phyloP scores from a whole-genome alignment of 2,329 filamentous ascomycete genomes.

The Alternaria metachromatica region DNA sequence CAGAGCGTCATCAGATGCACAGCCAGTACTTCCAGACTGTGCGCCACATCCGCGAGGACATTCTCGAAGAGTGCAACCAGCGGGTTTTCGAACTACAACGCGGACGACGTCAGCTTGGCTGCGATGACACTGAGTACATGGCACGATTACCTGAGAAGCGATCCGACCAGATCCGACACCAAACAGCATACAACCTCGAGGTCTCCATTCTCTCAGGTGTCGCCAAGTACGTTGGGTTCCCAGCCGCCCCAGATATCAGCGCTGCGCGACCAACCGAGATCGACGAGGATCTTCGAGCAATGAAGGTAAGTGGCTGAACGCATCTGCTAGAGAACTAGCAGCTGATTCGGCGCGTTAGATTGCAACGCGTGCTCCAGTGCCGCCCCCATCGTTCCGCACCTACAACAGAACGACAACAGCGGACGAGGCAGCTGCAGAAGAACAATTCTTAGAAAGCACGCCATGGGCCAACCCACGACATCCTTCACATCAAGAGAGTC shows the following conservation, averaged over 20 bases:
- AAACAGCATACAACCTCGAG: conserved; percentile 92
- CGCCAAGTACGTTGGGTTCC: conserved; percentile 95
- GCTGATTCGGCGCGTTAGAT: conserved; percentile 42
- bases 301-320: conserved; percentile 71
- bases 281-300: conserved; percentile 86
- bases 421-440: conserved; percentile 70
- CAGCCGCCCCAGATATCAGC: conserved; percentile 85
- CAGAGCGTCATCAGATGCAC: conserved; percentile 83
- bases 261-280: conserved; percentile 75
- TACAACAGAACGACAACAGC: conserved; percentile 48
- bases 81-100: conserved; percentile 94
- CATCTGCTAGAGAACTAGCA: conserved; percentile 18
- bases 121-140: conserved; percentile 80
- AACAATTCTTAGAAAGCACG: conserved; percentile 87
- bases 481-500: conserved; percentile 47
- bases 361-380: conserved; percentile 38
- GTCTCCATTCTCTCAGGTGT: conserved; percentile 89
- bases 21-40: conserved; percentile 89
- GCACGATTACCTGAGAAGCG: conserved; percentile 80
- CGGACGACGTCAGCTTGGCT: conserved; percentile 79
- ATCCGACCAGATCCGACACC: conserved; percentile 80
- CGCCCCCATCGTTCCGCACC: conserved; percentile 42
- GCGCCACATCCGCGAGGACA: conserved; percentile 80
- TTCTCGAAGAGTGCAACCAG: conserved; percentile 81
- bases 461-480: conserved; percentile 89